phyloP scores from a whole-genome alignment of 2,329 filamentous ascomycete genomes.

The Neophaeococcomyces mojaviensis region DNA sequence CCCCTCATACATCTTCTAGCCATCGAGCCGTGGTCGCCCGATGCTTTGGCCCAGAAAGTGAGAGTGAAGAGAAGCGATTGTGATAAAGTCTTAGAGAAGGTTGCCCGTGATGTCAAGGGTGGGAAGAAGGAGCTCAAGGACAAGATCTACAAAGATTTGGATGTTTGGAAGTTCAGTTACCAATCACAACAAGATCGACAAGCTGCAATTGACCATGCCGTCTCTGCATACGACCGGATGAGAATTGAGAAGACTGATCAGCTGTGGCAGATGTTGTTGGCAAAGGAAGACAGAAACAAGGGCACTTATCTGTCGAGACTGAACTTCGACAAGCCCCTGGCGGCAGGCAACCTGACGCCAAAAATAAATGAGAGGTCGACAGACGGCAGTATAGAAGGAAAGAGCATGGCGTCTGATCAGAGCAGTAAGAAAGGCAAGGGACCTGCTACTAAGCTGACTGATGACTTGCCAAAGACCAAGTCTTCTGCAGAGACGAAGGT shows the following conservation, averaged over 20 bases:
- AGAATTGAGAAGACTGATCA: constrained; percentile 53
- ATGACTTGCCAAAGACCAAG: constrained; percentile 14
- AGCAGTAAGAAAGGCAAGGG: constrained; percentile 3
- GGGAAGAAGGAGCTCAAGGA: constrained; percentile 49
- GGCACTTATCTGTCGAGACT: constrained; percentile 54
- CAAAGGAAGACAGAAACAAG: constrained; percentile 54
- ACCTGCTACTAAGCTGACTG: not conserved
- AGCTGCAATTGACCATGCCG: constrained; percentile 54
- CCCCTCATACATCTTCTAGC: constrained; percentile 49
- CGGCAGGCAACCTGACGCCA: constrained; percentile 9
- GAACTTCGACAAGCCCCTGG: constrained; percentile 35
- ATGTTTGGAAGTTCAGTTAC: constrained; percentile 56
- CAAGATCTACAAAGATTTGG: constrained; percentile 53
- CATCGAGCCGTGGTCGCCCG: constrained; percentile 40
- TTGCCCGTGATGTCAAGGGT: constrained; percentile 42
- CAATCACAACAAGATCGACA: constrained; percentile 48
- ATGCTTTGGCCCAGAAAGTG: constrained; percentile 41
- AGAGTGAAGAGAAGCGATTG: constrained; percentile 44
- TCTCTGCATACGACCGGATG: constrained; percentile 56
- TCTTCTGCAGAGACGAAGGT: constrained; percentile 9
- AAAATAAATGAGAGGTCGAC: constrained; percentile 2
- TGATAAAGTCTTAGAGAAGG: constrained; percentile 42
- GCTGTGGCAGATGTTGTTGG: constrained; percentile 56
- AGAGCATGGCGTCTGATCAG: constrained; percentile 4
- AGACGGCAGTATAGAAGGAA: constrained; percentile 7